These are phyloP conservation scores for Cyberlindnera maclurae DNA, from an alignment of 805 yeast species.

Conservation along the genomic window DNA sequence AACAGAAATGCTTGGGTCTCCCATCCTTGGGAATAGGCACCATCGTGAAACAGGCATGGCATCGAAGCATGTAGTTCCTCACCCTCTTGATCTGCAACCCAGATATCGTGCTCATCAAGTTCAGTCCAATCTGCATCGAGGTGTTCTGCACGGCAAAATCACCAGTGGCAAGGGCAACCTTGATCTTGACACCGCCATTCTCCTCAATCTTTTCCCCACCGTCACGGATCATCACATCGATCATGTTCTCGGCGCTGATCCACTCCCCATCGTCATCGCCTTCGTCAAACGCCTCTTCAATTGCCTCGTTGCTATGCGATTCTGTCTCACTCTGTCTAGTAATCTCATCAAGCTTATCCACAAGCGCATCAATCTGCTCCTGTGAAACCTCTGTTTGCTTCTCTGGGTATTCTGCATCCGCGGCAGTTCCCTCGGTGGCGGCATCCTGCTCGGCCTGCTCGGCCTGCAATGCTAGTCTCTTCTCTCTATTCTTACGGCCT, in stretches of 20 bases:
- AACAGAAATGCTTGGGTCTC: slow-evolving; percentile 80
- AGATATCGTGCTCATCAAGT: slow-evolving; percentile 74
- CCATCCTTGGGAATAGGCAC: slow-evolving; percentile 74
- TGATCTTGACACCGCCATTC: slow-evolving; percentile 32
- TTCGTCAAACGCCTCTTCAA: slow-evolving; percentile 34
- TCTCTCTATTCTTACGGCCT: slow-evolving; percentile 57
- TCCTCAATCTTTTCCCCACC: slow-evolving; percentile 50
- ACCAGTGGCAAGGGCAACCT: slow-evolving; percentile 85
- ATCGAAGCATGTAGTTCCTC: slow-evolving; percentile 88
- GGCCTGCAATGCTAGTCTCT: slow-evolving; percentile 36
- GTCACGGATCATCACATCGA: slow-evolving; percentile 63
- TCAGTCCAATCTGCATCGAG: slow-evolving; percentile 81
- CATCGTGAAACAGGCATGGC: slow-evolving; percentile 92
- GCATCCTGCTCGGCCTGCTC: slow-evolving; percentile 16
- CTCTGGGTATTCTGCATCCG: slow-evolving; percentile 2
- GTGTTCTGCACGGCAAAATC: slow-evolving; percentile 98
- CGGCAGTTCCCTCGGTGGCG: slow-evolving; percentile 19
- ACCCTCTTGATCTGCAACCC: slow-evolving; percentile 83
- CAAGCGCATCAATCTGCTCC: slow-evolving; percentile 7
- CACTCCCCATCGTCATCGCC: slow-evolving; percentile 81
- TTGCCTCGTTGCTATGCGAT: slow-evolving; percentile 12
- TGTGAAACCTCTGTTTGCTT: slow-evolving; percentile 4
- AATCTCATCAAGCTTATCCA: slow-evolving; percentile 4
- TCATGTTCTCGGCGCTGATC: slow-evolving; percentile 86
- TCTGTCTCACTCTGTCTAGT: background rate